phyloP scores from a whole-genome alignment of 2,329 filamentous ascomycete genomes.

The Blumeria hordei region DNA sequence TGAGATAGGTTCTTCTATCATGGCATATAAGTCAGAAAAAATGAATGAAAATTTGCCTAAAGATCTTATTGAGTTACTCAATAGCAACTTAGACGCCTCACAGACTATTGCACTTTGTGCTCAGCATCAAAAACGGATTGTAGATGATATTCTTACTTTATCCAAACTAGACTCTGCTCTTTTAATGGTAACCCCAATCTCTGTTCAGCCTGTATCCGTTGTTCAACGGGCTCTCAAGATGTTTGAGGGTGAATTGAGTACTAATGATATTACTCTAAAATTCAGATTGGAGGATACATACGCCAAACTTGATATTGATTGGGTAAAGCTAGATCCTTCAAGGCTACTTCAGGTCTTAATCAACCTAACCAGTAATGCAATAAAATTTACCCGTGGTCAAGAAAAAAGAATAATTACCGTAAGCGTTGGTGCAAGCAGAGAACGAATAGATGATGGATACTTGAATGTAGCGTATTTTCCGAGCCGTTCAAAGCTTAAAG shows the following conservation, averaged over 20 bases:
- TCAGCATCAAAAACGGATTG: constrained; percentile 48
- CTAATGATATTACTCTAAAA: constrained; percentile 46
- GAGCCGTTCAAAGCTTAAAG: constrained; percentile 12
- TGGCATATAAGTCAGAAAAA: constrained; percentile 6
- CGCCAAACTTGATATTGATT: constrained; percentile 36
- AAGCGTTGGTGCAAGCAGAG: constrained; percentile 11
- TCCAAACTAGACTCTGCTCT: constrained; percentile 49
- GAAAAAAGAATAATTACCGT: constrained; percentile 27
- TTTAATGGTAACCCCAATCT: constrained; percentile 43
- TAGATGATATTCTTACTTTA: constrained; percentile 41
- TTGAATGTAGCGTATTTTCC: constrained; percentile 16
- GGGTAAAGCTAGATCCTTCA: constrained; percentile 53
- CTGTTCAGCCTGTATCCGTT: constrained; percentile 41
- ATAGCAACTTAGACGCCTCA: constrained; percentile 44
- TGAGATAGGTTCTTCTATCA: constrained; percentile 31
- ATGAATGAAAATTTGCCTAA: constrained; percentile 8
- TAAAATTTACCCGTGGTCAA: constrained; percentile 55
- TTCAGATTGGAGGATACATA: constrained; percentile 47
- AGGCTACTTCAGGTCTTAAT: constrained; percentile 60
- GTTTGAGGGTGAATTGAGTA: constrained; percentile 52
- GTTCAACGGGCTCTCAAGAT: constrained; percentile 50
- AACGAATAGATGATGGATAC: constrained; percentile 24
- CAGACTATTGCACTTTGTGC: constrained; percentile 62
- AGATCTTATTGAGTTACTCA: constrained; percentile 24
- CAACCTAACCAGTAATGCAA: constrained; percentile 58